Evolutionary conservation across 1,139 yeast species (phyloP).

Genomic region (Debaryomyces nepalensis): DNA sequence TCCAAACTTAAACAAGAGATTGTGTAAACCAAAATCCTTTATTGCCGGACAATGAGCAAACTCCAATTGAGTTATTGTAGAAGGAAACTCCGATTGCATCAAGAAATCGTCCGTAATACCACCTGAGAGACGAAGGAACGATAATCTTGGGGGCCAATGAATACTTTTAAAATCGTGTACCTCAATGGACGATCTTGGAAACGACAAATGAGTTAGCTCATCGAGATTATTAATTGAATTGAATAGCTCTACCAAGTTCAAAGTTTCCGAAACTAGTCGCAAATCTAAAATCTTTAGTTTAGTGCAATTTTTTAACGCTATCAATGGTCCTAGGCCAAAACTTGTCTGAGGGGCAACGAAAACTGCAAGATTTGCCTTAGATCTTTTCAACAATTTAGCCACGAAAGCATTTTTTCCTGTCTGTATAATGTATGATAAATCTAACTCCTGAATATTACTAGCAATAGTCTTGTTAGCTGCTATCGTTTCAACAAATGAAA

Average conservation of each 20-base stretch:
- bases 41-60: slow-evolving; percentile 88
- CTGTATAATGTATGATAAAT: slow-evolving; percentile 79
- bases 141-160: slow-evolving; percentile 79
- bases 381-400: slow-evolving; percentile 77
- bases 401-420: slow-evolving; percentile 93
- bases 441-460: slow-evolving; percentile 56
- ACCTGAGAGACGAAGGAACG: slow-evolving; percentile 80
- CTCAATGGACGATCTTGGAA: slow-evolving; percentile 86
- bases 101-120: slow-evolving; percentile 86
- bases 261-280: slow-evolving; percentile 89
- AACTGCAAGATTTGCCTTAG: slow-evolving; percentile 61
- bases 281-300: slow-evolving; percentile 70
- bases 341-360: slow-evolving; percentile 95
- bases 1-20: slow-evolving; percentile 67
- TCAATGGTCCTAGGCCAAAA: slow-evolving; percentile 87
- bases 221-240: slow-evolving; percentile 67
- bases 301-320: slow-evolving; percentile 73
- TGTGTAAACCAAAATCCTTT: slow-evolving; percentile 61
- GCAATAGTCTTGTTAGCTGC: slow-evolving; percentile 48
- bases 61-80: slow-evolving; percentile 69
- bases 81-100: slow-evolving; percentile 67
- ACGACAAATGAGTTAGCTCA: slow-evolving; percentile 72
- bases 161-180: slow-evolving; percentile 61
- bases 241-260: slow-evolving; percentile 79
- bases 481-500: slow-evolving; percentile 72